Conservation (phyloP, 108 stramenopile species). For the Halocafeteria seosinensis region DNA sequence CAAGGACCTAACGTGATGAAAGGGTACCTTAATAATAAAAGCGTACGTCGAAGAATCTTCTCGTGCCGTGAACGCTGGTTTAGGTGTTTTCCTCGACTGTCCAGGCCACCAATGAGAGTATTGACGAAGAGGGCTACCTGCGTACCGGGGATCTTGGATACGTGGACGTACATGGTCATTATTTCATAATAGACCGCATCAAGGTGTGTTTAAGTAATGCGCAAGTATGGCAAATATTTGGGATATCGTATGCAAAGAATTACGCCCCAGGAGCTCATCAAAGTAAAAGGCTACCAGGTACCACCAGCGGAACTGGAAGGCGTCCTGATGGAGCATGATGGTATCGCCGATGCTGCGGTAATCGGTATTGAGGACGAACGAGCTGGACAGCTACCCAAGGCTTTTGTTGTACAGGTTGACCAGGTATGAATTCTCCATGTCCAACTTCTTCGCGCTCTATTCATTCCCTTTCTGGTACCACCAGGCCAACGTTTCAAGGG, state of each 20-base stretch:
- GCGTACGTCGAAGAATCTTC: too few relatives aligned
- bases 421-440: too few relatives aligned
- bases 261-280: slow-evolving; percentile 88
- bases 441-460: too few relatives aligned
- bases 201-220: too few relatives aligned
- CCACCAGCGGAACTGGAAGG: slow-evolving; percentile 82
- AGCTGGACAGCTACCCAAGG: slow-evolving; percentile 62
- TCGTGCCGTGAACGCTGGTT: too few relatives aligned
- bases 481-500: slow-evolving; percentile 28
- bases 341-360: slow-evolving; percentile 61
- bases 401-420: slow-evolving; percentile 54
- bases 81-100: too few relatives aligned
- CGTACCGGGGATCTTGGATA: slow-evolving; percentile 64
- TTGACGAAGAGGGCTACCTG: slow-evolving; percentile 44
- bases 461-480: too few relatives aligned
- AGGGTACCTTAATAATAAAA: slow-evolving; percentile 57
- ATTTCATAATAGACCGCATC: slow-evolving; percentile 63
- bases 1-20: slow-evolving; percentile 61
- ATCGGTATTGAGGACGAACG: slow-evolving; percentile 55
- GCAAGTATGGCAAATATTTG: too few relatives aligned
- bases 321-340: slow-evolving; percentile 48
- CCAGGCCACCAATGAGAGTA: background rate
- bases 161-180: slow-evolving; percentile 64
- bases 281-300: slow-evolving; percentile 71
- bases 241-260: too few relatives aligned